A percentile compares a stretch with the other conserved stretches of the same genome.
Conservation (phyloP, 2,329 filamentous ascomycete genomes). For the Lecanicillium sp. region DNA sequence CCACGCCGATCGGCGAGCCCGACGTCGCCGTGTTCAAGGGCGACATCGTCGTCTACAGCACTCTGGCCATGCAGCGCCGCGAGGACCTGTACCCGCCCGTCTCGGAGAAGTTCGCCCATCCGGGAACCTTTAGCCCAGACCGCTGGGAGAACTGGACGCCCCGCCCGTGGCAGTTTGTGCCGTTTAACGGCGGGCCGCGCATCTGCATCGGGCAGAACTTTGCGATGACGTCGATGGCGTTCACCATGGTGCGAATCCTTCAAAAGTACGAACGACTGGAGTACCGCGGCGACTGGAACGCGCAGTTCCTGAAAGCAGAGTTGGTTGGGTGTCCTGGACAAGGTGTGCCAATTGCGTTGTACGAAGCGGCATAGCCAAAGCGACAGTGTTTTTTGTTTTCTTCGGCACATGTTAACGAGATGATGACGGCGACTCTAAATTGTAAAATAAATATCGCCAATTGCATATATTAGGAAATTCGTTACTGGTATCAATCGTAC, state of each 20-base stretch:
- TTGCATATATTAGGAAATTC: neutral
- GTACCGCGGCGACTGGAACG: constrained; percentile 52
- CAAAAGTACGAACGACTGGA: constrained; percentile 64
- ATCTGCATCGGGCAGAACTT: constrained; percentile 79
- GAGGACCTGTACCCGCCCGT: constrained; percentile 51
- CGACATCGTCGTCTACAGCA: constrained; percentile 59
- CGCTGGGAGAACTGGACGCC: constrained; percentile 60
- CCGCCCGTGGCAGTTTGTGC: constrained; percentile 63
- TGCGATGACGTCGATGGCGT: constrained; percentile 69
- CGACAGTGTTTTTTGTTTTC: neutral
- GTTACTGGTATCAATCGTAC: neutral
- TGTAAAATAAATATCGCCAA: neutral
- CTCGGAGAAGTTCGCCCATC: constrained; percentile 38
- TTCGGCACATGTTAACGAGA: too few relatives aligned
- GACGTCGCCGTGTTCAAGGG: constrained; percentile 64
- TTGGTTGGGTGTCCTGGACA: constrained; percentile 55
- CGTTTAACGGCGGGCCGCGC: constrained; percentile 68
- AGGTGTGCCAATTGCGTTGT: constrained; percentile 48
- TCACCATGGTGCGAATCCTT: constrained; percentile 65
- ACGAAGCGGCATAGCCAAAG: too few relatives aligned
- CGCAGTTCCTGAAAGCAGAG: constrained; percentile 50
- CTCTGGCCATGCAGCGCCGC: constrained; percentile 68
- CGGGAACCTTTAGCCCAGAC: constrained; percentile 55
- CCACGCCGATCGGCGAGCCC: constrained; percentile 59
- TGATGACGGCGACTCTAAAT: neutral